Conservation (phyloP, 768 basidiomycete species). For the Hemileccinum rubropunctum region DNA sequence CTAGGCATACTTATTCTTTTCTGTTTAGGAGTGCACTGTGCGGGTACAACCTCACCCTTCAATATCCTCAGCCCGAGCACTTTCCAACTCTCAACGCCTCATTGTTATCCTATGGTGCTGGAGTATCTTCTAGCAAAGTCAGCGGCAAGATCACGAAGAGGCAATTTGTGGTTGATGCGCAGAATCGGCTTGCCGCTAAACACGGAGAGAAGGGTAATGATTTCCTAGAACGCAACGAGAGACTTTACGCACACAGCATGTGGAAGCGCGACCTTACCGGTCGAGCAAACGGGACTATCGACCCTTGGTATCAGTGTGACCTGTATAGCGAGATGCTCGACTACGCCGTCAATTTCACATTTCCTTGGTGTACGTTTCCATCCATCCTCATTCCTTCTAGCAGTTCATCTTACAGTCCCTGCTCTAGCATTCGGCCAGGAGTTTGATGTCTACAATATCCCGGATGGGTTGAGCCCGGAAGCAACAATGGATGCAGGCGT, state of each 20-base stretch:
- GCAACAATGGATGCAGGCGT: slow-evolving; percentile 43
- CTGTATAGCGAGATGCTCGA: slow-evolving; percentile 61
- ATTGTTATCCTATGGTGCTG: neutral
- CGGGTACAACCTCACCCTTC: slow-evolving; percentile 59
- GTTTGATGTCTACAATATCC: slow-evolving; percentile 1
- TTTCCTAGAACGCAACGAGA: slow-evolving; percentile 19
- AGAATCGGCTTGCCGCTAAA: slow-evolving; percentile 2
- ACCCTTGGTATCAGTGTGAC: slow-evolving; percentile 61
- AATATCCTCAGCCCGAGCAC: slow-evolving; percentile 55
- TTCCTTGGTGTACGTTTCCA: slow-evolving; percentile 48
- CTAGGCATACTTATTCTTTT: neutral
- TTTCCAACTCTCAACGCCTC: slow-evolving; percentile 27
- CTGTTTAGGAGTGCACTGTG: slow-evolving; percentile 51
- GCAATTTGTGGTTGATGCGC: slow-evolving; percentile 10
- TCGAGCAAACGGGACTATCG: slow-evolving; percentile 54
- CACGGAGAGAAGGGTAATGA: slow-evolving; percentile 15
- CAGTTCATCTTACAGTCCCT: neutral
- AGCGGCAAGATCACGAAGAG: slow-evolving; percentile 8
- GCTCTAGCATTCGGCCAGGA: slow-evolving; percentile 5
- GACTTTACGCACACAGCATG: slow-evolving; percentile 17
- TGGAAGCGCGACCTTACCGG: slow-evolving; percentile 49
- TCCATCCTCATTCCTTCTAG: slow-evolving; percentile 1
- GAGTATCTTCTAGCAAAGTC: slow-evolving; percentile 1
- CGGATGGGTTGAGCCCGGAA: slow-evolving; percentile 38
- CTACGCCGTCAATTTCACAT: slow-evolving; percentile 69